Conservation (phyloP, 176 grass and related monocot genomes). For the Zoysia japonica region DNA sequence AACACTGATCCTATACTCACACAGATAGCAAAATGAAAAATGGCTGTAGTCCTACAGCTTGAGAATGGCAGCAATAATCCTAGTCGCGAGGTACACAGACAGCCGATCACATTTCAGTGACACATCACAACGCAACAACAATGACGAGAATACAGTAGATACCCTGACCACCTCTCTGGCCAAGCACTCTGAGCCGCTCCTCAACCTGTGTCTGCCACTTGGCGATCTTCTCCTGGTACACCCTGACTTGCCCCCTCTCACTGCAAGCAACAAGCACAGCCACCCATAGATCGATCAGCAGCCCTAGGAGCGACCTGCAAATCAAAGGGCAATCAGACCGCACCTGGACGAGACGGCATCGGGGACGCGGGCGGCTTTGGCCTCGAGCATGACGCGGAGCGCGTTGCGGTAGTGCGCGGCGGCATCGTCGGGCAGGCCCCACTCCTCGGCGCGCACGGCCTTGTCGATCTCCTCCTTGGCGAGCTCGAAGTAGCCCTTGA, state of each 20-base stretch:
- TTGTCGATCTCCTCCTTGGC: constrained; percentile 98
- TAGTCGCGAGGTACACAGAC: neutral
- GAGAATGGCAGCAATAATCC: neutral
- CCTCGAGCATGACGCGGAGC: constrained; percentile 77
- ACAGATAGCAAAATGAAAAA: constrained; percentile 9
- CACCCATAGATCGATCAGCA: constrained; percentile 8
- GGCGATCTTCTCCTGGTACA: constrained; percentile 88
- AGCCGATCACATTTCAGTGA: constrained; percentile 4
- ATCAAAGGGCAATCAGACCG: neutral
- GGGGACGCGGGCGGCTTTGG: constrained; percentile 82
- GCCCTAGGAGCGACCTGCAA: neutral
- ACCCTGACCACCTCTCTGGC: constrained; percentile 63
- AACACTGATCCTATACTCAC: neutral
- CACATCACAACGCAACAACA: neutral
- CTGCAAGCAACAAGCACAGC: constrained; percentile 45
- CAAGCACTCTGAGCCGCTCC: constrained; percentile 72
- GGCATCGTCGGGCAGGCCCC: constrained; percentile 74
- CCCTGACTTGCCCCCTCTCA: constrained; percentile 69
- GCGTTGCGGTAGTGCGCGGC: constrained; percentile 79
- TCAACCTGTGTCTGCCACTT: constrained; percentile 84
- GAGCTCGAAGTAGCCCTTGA: constrained; percentile 93
- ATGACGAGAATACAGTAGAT: neutral
- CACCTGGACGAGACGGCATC: constrained; percentile 76
- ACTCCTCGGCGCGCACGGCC: constrained; percentile 90
- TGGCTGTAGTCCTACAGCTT: neutral